A percentile compares a stretch with the other conserved stretches of the same genome.
Evolutionary conservation across 2,329 filamentous ascomycete species (phyloP).

Genomic region (Xylaria polymorpha): DNA sequence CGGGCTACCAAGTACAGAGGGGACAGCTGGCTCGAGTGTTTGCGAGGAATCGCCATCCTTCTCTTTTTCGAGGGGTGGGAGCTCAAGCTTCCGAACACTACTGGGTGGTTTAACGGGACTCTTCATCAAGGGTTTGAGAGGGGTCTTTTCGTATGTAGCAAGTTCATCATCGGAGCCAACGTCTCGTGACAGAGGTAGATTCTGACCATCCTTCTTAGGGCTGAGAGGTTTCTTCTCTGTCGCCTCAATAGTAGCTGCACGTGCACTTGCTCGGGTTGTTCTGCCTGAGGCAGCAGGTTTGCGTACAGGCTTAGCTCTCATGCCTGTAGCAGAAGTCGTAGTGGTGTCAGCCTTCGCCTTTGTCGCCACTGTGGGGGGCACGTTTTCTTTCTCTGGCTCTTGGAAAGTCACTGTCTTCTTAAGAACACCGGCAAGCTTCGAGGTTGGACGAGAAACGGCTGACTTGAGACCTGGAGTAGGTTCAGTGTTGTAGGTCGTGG

Average conservation of each 20-base stretch:
- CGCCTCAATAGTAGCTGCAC: constrained; percentile 50
- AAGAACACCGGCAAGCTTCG: constrained; percentile 38
- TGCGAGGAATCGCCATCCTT: constrained; percentile 48
- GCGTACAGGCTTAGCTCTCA: constrained; percentile 62
- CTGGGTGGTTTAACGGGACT: constrained; percentile 64
- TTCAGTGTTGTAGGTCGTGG: constrained; percentile 49
- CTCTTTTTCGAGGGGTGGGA: constrained; percentile 43
- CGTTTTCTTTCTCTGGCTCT: constrained; percentile 73
- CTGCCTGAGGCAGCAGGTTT: constrained; percentile 55
- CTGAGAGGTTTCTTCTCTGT: constrained; percentile 65
- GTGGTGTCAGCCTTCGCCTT: constrained; percentile 51
- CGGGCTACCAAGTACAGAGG: constrained; percentile 62
- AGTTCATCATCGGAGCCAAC: constrained; percentile 70
- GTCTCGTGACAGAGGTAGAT: constrained; percentile 59
- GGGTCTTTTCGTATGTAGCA: constrained; percentile 62
- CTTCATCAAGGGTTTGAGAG: constrained; percentile 65
- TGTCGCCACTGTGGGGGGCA: constrained; percentile 56
- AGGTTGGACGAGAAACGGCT: constrained; percentile 51
- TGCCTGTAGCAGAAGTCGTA: constrained; percentile 52
- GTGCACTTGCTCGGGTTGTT: constrained; percentile 53
- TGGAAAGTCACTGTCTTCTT: constrained; percentile 74
- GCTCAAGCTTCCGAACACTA: constrained; percentile 53
- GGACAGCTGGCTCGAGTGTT: constrained; percentile 51
- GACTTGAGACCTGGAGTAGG: constrained; percentile 56
- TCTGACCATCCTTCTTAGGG: constrained; percentile 73